Evolutionary conservation across 768 basidiomycete genomes (phyloP), one percentile per base, ranked within the genome.

Genomic region (Infundibulicybe gibba): DNA sequence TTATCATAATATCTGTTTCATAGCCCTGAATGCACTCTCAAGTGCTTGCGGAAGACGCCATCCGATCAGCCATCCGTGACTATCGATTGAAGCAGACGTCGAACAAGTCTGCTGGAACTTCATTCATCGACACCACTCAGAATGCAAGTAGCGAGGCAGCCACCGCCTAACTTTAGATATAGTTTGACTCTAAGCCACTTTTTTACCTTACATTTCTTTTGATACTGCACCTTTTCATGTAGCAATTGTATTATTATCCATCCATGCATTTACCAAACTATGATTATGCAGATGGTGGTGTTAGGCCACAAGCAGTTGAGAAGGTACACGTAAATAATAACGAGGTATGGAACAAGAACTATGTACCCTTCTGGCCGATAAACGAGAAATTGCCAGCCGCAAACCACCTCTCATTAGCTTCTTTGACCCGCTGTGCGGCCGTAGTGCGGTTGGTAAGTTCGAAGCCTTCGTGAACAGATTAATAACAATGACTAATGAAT

Each of bases 41-140:
- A 85, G 90, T 97, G 87, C 70, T 97, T 54, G 94, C 97, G 12
- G 97, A 99, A 69, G 97, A 99, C 65, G 97, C 97, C 48, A 99
- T 99, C 66, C 91, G 90, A 44, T 95, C 94, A 10, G 97, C 97
- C 37, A 99, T 99, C 66, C 89, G 91, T 56, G 88, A 98, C 64
- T 98, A 98, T 72, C 81, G 83, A 60, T 79, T 81, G 50, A 99
- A 99, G 75, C 85, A 91, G 47, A 69, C 68, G 16, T 71, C 77
- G 50, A 71, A 77, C 17, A 77, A 77, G 57, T 72, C 81, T 58
- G 56, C 75, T n/a, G 78, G 82, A 32, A 25, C 25, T 25, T 8
- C 25, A 25, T 84, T 80, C 59, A 83, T 90, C 49, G 82, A 89
- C 60, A 85, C 85, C 34, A 67, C 83, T 0, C 84, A 85, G 55